Conservation (phyloP, 108 stramenopile species). For the Schizochytrium sp. region DNA sequence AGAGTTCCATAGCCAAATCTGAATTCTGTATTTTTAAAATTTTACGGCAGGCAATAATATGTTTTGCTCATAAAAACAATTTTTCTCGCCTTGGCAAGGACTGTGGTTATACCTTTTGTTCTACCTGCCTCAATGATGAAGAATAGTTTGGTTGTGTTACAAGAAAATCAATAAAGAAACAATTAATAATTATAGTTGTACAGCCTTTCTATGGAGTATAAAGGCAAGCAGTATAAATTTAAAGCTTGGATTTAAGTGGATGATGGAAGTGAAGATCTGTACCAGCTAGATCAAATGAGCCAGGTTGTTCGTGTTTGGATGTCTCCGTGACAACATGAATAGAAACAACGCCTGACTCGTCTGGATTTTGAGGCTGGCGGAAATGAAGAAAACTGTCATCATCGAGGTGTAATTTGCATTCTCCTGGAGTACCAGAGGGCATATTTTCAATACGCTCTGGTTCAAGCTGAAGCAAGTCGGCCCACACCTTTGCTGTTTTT, state of each 20-base stretch:
- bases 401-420: conserved; percentile 9
- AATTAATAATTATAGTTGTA: too few relatives aligned
- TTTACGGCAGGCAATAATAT: too few relatives aligned
- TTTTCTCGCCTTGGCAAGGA: too few relatives aligned
- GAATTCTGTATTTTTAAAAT: too few relatives aligned
- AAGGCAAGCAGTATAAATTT: background rate
- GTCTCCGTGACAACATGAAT: conserved; percentile 30
- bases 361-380: background rate
- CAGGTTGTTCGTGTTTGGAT: background rate
- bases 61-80: too few relatives aligned
- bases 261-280: conserved; percentile 3
- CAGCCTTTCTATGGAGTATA: too few relatives aligned
- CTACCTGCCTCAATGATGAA: too few relatives aligned
- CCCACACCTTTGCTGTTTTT: background rate
- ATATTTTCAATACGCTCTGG: background rate
- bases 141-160: too few relatives aligned
- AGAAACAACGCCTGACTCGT: background rate
- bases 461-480: background rate
- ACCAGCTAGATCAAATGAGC: conserved; percentile 1
- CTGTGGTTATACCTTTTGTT: too few relatives aligned
- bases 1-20: too few relatives aligned
- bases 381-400: conserved; percentile 42
- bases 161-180: too few relatives aligned
- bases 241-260: conserved; percentile 34
- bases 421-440: background rate